Evolutionary conservation across 2,329 filamentous ascomycete genomes (phyloP), one percentile per base, ranked within the genome.

Genomic region (Neophaeococcomyces aloes): DNA sequence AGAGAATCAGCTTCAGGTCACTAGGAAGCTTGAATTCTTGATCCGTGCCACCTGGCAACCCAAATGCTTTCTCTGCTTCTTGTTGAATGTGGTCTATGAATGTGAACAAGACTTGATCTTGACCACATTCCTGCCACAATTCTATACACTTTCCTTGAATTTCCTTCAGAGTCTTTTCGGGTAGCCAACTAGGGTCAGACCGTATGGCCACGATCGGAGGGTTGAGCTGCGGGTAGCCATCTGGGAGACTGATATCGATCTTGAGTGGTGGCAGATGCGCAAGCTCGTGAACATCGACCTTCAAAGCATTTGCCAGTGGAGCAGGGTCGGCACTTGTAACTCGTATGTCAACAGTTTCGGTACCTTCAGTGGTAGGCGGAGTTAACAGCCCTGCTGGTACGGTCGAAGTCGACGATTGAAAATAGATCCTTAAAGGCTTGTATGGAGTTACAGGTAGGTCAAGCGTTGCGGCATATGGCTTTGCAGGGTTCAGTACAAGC

Each of bases 1-100:
- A 62, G 11, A 95, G 69, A 4, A 79, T 74, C 14, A 85, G 75
- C 62, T 86, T 83, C 44, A 75, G 52, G 3, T 67, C 61, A 4
- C 62, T 60, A 0, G 72, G 59, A 11, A 79, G 59, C 18, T 61
- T 61, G 48, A 66, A 63, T 2, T 61, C 63, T 19, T 63, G 60
- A 0, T 58, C 45, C 2, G 56, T 54, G 34, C 63, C 57, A 8
- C 66, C 58, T 5, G 59, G 57, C 10, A 78, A 59, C 19, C 67
- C 71, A 55, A 79, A 79, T 1, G 67, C 67, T 3, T 63, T 62
- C 52, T 79, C 75, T 1, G 73, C 69, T 17, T 72, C 63, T 57
- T 78, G 73, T 52, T 79, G 75, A 2, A 80, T 61, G 49, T 71
- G 69, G 55, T 76, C 75, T 43, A 80, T 75, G 53, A 78, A 79